phyloP scores from a whole-genome alignment of 768 basidiomycete species.

The Tubosaeta sp. region DNA sequence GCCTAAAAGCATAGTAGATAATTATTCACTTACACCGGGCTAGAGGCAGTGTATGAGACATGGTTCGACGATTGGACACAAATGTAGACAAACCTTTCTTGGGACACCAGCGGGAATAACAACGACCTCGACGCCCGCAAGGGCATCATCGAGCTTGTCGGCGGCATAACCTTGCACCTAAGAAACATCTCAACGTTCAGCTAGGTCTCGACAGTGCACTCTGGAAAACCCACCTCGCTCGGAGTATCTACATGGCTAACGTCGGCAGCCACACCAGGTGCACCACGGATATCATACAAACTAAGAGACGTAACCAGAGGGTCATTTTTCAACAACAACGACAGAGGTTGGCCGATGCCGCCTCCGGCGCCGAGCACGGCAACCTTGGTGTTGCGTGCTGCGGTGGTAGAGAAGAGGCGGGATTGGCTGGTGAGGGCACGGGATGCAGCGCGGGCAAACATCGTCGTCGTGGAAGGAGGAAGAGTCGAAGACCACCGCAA shows the following conservation, averaged over 20 bases:
- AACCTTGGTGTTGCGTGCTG: conserved; percentile 76
- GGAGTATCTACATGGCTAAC: conserved; percentile 90
- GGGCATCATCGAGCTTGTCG: conserved; percentile 84
- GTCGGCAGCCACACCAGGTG: conserved; percentile 88
- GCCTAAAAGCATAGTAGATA: conserved; percentile 7
- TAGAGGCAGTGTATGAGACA: conserved; percentile 36
- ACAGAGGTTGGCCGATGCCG: conserved; percentile 98
- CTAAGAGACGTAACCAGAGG: conserved; percentile 81
- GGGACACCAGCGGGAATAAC: conserved; percentile 99
- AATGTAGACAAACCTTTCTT: conserved; percentile 66
- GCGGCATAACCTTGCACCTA: conserved; percentile 79
- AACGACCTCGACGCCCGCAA: conserved; percentile 87
- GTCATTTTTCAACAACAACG: conserved; percentile 83
- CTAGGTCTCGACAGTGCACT: not conserved
- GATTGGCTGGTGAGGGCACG: conserved; percentile 52
- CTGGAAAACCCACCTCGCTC: conserved; percentile 61
- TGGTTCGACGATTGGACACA: not conserved
- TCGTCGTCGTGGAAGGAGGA: conserved; percentile 29
- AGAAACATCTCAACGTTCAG: conserved; percentile 9
- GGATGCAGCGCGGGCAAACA: conserved; percentile 64
- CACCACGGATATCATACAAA: conserved; percentile 39
- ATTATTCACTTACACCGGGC: conserved; percentile 70
- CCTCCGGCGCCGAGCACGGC: conserved; percentile 97
- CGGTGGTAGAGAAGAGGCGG: conserved; percentile 74
- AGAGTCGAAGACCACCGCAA: not conserved